phyloP scores from a whole-genome alignment of 192 early-diverging fungal species.

The Coemansia sp. region DNA sequence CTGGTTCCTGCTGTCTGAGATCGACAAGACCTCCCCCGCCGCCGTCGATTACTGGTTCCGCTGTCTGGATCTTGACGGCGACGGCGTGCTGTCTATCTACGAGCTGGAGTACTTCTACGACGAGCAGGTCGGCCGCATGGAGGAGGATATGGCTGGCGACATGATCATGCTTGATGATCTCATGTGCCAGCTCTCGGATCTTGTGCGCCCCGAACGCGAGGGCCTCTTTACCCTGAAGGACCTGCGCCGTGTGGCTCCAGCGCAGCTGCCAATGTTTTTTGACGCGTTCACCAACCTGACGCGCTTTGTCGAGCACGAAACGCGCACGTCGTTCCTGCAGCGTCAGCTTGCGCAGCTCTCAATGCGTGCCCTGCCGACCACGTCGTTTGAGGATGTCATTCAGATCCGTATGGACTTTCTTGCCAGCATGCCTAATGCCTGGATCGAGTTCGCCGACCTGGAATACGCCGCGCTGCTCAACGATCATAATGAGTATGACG shows the following conservation, averaged over 20 bases:
- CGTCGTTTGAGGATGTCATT: slow-evolving; percentile 47
- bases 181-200: slow-evolving; percentile 57
- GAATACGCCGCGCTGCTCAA: slow-evolving; percentile 55
- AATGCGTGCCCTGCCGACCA: slow-evolving; percentile 44
- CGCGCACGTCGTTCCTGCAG: slow-evolving; percentile 50
- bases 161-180: slow-evolving; percentile 53
- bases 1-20: slow-evolving; percentile 82
- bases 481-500: slow-evolving; percentile 41
- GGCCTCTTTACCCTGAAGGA: slow-evolving; percentile 57
- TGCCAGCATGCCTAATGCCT: slow-evolving; percentile 49
- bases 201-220: slow-evolving; percentile 43
- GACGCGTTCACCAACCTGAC: slow-evolving; percentile 57
- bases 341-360: slow-evolving; percentile 54
- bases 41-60: slow-evolving; percentile 89
- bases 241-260: slow-evolving; percentile 34
- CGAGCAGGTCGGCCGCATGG: slow-evolving; percentile 77
- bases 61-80: slow-evolving; percentile 88
- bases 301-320: slow-evolving; percentile 56
- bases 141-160: slow-evolving; percentile 55
- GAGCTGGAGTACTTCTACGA: slow-evolving; percentile 86
- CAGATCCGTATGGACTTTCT: slow-evolving; percentile 52
- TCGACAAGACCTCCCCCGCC: slow-evolving; percentile 71
- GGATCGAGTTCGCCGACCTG: slow-evolving; percentile 57
- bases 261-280: slow-evolving; percentile 48
- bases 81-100: slow-evolving; percentile 82